Evolutionary conservation across 257 asterid genomes (phyloP).

Genomic region (Plantago ovata): DNA sequence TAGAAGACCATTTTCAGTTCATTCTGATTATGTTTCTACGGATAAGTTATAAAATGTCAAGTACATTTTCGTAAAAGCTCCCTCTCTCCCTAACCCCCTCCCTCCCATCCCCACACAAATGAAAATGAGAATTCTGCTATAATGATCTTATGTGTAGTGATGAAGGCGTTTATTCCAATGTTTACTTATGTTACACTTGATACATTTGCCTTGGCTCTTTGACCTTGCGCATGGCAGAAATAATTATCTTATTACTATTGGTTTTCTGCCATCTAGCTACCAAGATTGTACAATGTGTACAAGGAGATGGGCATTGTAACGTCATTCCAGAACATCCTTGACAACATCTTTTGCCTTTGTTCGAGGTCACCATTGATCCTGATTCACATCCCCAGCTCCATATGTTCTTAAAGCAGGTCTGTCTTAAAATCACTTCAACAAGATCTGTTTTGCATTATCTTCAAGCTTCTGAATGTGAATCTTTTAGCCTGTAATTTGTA

Average conservation of each 20-base stretch:
- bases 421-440: slow-evolving; percentile 13
- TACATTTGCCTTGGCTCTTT: no score
- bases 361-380: slow-evolving; percentile 94
- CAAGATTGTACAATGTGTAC: slow-evolving; percentile 94
- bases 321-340: slow-evolving; percentile 95
- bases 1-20: no score
- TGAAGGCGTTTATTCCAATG: no score
- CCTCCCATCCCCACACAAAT: no score
- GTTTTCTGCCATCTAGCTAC: slow-evolving; percentile 57
- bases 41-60: no score
- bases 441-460: slow-evolving; percentile 2
- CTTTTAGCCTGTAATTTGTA: background rate
- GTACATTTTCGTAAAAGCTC: no score
- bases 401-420: slow-evolving; percentile 86
- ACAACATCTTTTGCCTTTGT: slow-evolving; percentile 90
- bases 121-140: no score
- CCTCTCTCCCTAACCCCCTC: no score
- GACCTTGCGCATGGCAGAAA: background rate
- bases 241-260: slow-evolving; percentile 9
- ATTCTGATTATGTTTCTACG: no score
- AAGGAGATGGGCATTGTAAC: slow-evolving; percentile 99
- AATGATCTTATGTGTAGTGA: no score
- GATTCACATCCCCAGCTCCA: slow-evolving; percentile 98
- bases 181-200: no score
- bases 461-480: slow-evolving; percentile 1